Base-by-base conservation (phyloP, 306 rosid species). In the Prunus campanulata region DNA sequence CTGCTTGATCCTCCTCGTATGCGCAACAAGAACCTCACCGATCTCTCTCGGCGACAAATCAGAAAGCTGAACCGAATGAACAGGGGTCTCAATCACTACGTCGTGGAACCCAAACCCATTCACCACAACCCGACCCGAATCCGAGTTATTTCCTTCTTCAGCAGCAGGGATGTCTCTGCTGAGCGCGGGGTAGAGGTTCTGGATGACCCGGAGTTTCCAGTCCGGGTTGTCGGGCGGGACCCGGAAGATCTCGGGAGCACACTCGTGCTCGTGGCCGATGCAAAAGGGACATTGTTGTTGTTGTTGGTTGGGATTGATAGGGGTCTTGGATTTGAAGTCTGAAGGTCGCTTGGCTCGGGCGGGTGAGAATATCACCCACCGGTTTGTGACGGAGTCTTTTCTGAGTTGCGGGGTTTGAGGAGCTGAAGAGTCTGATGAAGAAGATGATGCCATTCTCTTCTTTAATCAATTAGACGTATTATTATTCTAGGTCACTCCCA, bases 201-300 rank as follows among this genome's bases (percentile, higher is more conserved):
- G 80, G 78, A 93, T 91, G 76, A 93, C 93, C 71, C 98, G 85
- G 71, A 91, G 18, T 29, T 35, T 86, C 98, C 98, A 93, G 2
- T 91, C 79, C 6, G 89, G 80, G 78, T 18, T 20, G 2, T 65
- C 73, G 46, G 89, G 76, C 0, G 98, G 98, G 66, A 90, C 66
- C 59, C 98, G 89, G 50, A 93, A 90, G 81, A 89, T 87, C 79
- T 93, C 94, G 66, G 98, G 96, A 8, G 98, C 98, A 20, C 98
- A 90, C 22, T 82, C 78, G 80, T 89, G 88, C 83, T 93, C 94
- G 52, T 81, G 88, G 78, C 98, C 96, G 54, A 87, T 80, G 80
- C 98, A 93, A 82, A 90, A 90, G 71, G 98, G 94, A 79, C 98
- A 93, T 14, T 68, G 52, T 27, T 70, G 60, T 14, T 68, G 52